phyloP scores from a whole-genome alignment of 306 rosid genomes.

The Mucuna pruriens region DNA sequence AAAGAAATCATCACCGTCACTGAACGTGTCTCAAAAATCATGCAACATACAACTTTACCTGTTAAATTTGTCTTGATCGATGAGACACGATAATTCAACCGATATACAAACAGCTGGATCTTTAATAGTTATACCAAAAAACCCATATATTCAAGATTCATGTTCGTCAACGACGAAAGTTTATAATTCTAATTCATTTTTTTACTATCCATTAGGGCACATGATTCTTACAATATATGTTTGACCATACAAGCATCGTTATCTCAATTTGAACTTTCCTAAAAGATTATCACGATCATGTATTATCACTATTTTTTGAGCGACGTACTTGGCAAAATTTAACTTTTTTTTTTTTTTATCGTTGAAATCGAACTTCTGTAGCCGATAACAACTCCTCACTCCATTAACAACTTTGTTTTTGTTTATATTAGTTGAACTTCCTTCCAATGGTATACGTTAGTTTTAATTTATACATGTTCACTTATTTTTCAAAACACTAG shows the following conservation, averaged over 20 bases:
- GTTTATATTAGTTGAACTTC: not conserved
- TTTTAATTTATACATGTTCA: not conserved
- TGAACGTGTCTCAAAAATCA: not conserved
- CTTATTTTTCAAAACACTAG: not conserved
- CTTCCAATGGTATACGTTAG: not conserved
- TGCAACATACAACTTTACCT: not conserved
- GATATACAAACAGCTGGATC: not conserved
- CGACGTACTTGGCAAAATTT: not conserved
- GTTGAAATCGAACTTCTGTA: not conserved
- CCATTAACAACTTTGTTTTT: constrained; percentile 2
- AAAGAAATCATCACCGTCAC: too few relatives aligned
- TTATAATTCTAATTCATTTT: not conserved
- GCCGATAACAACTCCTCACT: not conserved
- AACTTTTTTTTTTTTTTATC: not conserved
- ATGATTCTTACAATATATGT: constrained; percentile 8
- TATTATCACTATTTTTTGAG: not conserved
- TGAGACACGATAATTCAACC: not conserved
- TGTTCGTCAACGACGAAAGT: not conserved
- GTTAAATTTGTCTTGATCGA: not conserved
- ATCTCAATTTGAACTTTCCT: not conserved
- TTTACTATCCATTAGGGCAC: not conserved
- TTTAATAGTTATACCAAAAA: not conserved
- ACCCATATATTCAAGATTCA: not conserved
- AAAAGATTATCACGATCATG: not conserved
- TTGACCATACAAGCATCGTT: not conserved